These are phyloP conservation scores for Pseudogymnoascus sp. DNA, from an alignment of 2,329 filamentous ascomycete species.

Conservation along the genomic window DNA sequence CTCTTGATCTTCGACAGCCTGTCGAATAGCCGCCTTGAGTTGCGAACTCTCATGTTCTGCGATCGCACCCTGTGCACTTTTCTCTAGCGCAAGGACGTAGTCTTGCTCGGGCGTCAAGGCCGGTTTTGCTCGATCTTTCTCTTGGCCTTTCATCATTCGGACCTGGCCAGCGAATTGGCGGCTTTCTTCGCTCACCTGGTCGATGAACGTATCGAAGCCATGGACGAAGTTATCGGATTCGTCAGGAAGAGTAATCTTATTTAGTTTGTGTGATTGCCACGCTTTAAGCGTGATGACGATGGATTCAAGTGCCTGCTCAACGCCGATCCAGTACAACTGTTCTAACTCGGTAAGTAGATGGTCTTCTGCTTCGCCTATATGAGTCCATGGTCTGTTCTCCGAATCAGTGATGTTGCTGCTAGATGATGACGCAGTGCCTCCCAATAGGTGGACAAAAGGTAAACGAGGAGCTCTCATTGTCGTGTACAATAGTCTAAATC, in stretches of 20 bases:
- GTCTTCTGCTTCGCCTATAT: slow-evolving; percentile 8
- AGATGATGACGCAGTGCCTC: background rate
- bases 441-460: background rate
- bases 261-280: slow-evolving; percentile 27
- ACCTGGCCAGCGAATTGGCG: slow-evolving; percentile 21
- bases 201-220: slow-evolving; percentile 35
- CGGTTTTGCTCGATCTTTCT: background rate
- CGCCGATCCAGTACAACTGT: slow-evolving; percentile 33
- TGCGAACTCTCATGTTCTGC: slow-evolving; percentile 15
- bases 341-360: slow-evolving; percentile 24
- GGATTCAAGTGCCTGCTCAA: slow-evolving; percentile 29
- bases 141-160: background rate
- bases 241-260: slow-evolving; percentile 18
- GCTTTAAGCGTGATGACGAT: slow-evolving; percentile 30
- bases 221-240: slow-evolving; percentile 28
- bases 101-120: background rate
- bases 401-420: slow-evolving; percentile 11
- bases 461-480: background rate
- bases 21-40: slow-evolving; percentile 20
- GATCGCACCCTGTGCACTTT: background rate
- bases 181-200: slow-evolving; percentile 30
- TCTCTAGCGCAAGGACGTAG: slow-evolving; percentile 20
- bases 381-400: slow-evolving; percentile 12
- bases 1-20: slow-evolving; percentile 9
- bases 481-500: background rate